Percentiles rank a stretch among this genome's conserved stretches.
Evolutionary conservation across 2,329 filamentous ascomycete species (phyloP).

Genomic region (Stachybotrys chartarum): DNA sequence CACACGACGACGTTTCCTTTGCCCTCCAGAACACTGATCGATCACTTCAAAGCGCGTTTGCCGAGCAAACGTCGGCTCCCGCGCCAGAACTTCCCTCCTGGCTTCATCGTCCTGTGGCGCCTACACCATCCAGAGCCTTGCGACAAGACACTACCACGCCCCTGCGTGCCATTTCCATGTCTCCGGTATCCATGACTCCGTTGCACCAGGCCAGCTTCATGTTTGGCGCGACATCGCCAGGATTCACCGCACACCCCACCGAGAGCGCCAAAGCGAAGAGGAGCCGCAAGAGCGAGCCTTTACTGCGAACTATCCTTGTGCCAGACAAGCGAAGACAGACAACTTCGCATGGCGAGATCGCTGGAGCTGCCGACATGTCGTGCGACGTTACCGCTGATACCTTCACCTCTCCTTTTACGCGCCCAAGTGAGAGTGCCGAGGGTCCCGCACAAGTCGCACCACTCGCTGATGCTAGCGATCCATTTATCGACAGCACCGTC

Average conservation of each 20-base stretch:
- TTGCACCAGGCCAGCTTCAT: not conserved
- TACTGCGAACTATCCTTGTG: not conserved
- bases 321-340: not conserved
- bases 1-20: too few relatives aligned
- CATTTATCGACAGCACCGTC: not conserved
- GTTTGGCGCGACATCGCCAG: not conserved
- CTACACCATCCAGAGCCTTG: conserved; percentile 15
- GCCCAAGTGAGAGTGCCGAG: not conserved
- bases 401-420: too few relatives aligned
- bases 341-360: not conserved
- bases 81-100: not conserved
- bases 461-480: not conserved
- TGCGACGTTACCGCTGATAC: too few relatives aligned
- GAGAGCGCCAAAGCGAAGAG: not conserved
- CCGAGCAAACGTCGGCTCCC: too few relatives aligned
- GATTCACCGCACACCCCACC: not conserved
- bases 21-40: too few relatives aligned
- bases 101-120: conserved; percentile 14
- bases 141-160: conserved; percentile 6
- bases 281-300: not conserved
- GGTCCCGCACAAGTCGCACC: not conserved
- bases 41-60: too few relatives aligned
- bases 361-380: too few relatives aligned
- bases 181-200: not conserved
- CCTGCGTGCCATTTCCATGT: not conserved